Conservation (phyloP, 2,329 filamentous ascomycete genomes). For the Penicillium sp. region DNA sequence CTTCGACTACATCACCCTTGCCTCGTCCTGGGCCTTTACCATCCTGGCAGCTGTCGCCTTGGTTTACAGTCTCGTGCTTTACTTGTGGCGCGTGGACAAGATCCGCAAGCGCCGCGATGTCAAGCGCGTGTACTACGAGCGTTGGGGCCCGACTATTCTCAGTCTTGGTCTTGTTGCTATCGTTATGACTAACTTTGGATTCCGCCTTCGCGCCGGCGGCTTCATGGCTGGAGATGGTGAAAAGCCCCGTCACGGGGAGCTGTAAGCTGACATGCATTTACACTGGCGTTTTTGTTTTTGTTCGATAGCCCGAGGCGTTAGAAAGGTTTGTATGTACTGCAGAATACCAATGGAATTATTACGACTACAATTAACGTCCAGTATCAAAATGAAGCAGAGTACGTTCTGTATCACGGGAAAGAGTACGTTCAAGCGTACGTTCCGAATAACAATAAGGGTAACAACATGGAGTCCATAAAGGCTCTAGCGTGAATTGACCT, state of each 20-base stretch:
- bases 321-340: background rate
- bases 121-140: constrained; percentile 76
- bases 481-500: too few relatives aligned
- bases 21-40: constrained; percentile 76
- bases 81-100: constrained; percentile 82
- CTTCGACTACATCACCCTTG: constrained; percentile 60
- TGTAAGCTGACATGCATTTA: background rate
- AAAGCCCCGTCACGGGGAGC: background rate
- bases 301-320: background rate
- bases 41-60: constrained; percentile 74
- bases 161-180: constrained; percentile 73
- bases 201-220: constrained; percentile 63
- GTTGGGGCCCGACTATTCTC: constrained; percentile 76
- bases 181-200: constrained; percentile 75
- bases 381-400: too few relatives aligned
- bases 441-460: too few relatives aligned
- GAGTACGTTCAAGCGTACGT: too few relatives aligned
- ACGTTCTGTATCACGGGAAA: too few relatives aligned
- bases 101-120: constrained; percentile 83
- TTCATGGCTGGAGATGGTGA: constrained; percentile 21
- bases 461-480: too few relatives aligned
- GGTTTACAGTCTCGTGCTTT: constrained; percentile 80
- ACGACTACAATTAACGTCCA: background rate
- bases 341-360: background rate
- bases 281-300: background rate